Evolutionary conservation across 768 basidiomycete species (phyloP).

Genomic region (Lactarius trivialis): DNA sequence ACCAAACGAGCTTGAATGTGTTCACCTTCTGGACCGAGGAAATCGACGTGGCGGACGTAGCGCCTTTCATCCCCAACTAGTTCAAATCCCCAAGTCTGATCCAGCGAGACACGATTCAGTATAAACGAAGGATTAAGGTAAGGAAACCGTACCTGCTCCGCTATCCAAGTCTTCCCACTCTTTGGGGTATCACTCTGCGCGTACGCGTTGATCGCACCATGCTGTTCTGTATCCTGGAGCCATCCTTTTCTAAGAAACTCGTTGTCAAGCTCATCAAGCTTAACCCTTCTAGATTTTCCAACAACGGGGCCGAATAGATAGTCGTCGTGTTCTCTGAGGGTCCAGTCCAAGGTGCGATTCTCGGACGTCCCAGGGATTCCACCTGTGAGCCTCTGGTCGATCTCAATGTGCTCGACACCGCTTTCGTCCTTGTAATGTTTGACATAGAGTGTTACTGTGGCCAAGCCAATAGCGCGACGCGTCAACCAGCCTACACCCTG

Average conservation of each 20-base stretch:
- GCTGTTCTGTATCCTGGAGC: constrained; percentile 35
- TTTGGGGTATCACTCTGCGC: constrained; percentile 57
- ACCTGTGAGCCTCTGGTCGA: constrained; percentile 58
- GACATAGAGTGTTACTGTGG: constrained; percentile 51
- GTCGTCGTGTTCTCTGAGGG: constrained; percentile 47
- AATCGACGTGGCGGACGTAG: constrained; percentile 21
- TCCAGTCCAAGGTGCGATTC: constrained; percentile 51
- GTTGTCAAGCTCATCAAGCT: constrained; percentile 29
- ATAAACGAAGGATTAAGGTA: not conserved
- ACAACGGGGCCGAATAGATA: constrained; percentile 54
- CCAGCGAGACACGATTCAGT: not conserved
- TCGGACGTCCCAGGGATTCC: constrained; percentile 55
- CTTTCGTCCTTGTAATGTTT: constrained; percentile 56
- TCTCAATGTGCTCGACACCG: constrained; percentile 56
- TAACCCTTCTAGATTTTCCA: constrained; percentile 32
- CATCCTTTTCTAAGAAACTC: constrained; percentile 38
- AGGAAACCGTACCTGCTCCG: constrained; percentile 44
- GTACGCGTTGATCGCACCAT: constrained; percentile 33
- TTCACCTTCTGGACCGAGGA: constrained; percentile 18
- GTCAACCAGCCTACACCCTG: constrained; percentile 73
- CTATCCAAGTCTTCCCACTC: constrained; percentile 56
- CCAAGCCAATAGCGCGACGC: constrained; percentile 51
- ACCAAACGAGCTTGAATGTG: constrained; percentile 24
- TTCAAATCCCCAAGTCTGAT: constrained; percentile 25
- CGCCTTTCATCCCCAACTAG: constrained; percentile 18